phyloP scores from a whole-genome alignment of 352 stramenopile genomes.

The Phytophthora brassicae region DNA sequence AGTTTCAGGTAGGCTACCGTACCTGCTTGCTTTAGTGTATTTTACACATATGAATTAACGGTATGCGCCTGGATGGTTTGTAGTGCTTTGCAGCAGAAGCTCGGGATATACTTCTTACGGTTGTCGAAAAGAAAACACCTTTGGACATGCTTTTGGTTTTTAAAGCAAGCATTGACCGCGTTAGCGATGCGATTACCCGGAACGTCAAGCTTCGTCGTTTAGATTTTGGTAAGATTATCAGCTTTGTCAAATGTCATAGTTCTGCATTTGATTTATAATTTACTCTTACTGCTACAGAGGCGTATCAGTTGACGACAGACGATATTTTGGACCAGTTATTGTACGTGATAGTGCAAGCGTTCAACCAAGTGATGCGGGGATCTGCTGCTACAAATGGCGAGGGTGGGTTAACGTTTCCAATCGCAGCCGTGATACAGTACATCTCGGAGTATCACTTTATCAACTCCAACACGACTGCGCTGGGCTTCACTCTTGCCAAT shows the following conservation, averaged over 20 bases:
- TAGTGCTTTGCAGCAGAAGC: slow-evolving; percentile 51
- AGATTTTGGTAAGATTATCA: slow-evolving; percentile 41
- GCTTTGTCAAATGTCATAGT: not conserved
- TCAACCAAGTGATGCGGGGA: slow-evolving; percentile 29
- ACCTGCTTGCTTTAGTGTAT: not conserved
- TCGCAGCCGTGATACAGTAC: slow-evolving; percentile 66
- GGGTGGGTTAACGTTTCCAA: slow-evolving; percentile 38
- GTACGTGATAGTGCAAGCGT: slow-evolving; percentile 62
- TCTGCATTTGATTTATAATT: not conserved
- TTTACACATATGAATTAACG: not conserved
- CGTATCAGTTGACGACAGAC: slow-evolving; percentile 70
- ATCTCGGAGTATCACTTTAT: slow-evolving; percentile 83
- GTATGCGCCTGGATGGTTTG: not conserved
- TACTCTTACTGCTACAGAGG: slow-evolving; percentile 25
- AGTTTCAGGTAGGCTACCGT: slow-evolving; percentile 57
- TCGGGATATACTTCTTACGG: slow-evolving; percentile 35
- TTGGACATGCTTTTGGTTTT: slow-evolving; percentile 77
- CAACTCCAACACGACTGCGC: slow-evolving; percentile 76
- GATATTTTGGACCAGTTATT: slow-evolving; percentile 82
- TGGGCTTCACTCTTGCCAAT: slow-evolving; percentile 80
- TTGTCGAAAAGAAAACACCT: slow-evolving; percentile 57
- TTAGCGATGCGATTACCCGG: slow-evolving; percentile 55
- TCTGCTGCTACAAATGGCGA: slow-evolving; percentile 2
- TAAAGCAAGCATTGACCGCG: slow-evolving; percentile 61
- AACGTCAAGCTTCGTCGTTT: slow-evolving; percentile 60